Evolutionary conservation across 2,329 filamentous ascomycete genomes (phyloP).

Genomic region (Alternaria novae-zelandiae): DNA sequence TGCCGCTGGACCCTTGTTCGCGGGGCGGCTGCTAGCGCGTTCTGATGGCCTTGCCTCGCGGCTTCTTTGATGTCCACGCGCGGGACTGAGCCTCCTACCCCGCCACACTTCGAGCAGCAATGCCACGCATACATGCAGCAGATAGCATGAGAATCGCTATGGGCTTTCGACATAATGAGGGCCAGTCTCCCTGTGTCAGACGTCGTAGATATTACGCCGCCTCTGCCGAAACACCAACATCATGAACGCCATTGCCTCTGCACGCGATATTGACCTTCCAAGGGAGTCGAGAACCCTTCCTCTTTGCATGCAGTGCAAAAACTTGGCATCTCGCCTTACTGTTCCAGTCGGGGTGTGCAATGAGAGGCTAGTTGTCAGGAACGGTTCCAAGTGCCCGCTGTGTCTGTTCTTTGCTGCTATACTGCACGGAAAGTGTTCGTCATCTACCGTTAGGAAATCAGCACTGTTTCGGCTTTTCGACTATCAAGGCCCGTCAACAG

Average conservation of each 20-base stretch:
- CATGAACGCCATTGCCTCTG: background rate
- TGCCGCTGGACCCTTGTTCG: constrained; percentile 5
- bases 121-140: background rate
- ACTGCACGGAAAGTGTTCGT: background rate
- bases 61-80: background rate
- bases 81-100: background rate
- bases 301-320: background rate
- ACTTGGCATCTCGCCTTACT: background rate
- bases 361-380: background rate
- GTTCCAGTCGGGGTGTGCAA: background rate
- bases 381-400: background rate
- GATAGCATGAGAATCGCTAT: background rate
- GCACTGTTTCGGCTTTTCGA: background rate
- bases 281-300: background rate
- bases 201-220: background rate
- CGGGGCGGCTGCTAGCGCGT: background rate
- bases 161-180: background rate
- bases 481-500: background rate
- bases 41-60: background rate
- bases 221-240: background rate
- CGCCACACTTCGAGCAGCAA: background rate
- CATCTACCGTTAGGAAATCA: background rate
- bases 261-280: background rate
- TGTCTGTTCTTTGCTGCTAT: background rate
- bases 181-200: background rate